phyloP scores from a whole-genome alignment of 2,329 filamentous ascomycete genomes.

The Plectosphaerella sp. region DNA sequence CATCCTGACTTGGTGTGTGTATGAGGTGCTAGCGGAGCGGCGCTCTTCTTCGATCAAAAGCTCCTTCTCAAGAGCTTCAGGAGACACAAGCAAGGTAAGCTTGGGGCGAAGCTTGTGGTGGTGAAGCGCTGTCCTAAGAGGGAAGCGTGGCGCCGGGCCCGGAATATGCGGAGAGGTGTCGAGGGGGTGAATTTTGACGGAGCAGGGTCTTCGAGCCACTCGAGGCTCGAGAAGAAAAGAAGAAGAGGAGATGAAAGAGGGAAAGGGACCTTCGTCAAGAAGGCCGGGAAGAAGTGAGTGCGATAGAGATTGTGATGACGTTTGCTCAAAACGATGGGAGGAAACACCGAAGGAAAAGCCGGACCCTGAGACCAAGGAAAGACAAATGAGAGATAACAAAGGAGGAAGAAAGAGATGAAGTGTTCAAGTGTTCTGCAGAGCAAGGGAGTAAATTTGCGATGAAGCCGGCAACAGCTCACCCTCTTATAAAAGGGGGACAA shows the following conservation, averaged over 20 bases:
- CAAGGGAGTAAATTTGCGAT: neutral
- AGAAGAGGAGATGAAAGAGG: neutral
- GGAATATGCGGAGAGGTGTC: constrained; percentile 20
- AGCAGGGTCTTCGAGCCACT: constrained; percentile 1
- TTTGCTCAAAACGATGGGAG: constrained; percentile 4
- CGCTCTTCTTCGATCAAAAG: constrained; percentile 1
- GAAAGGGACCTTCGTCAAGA: neutral
- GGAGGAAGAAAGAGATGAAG: neutral
- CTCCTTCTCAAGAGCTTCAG: constrained; percentile 4
- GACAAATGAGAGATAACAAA: constrained; percentile 3
- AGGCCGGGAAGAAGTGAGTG: neutral
- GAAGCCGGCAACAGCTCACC: neutral
- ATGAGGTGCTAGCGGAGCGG: constrained; percentile 16
- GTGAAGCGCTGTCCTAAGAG: constrained; percentile 29
- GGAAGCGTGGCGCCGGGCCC: constrained; percentile 36
- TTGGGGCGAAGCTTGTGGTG: constrained; percentile 28
- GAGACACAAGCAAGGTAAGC: constrained; percentile 37
- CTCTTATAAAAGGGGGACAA: neutral
- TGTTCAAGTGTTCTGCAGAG: neutral
- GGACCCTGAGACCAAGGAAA: neutral
- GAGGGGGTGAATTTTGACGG: constrained; percentile 7
- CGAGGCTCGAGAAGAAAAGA: neutral
- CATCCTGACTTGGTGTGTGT: constrained; percentile 22
- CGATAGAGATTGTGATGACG: neutral
- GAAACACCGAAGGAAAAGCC: constrained; percentile 2